Conservation (phyloP, 805 yeast genomes). For the Candida piceae region DNA sequence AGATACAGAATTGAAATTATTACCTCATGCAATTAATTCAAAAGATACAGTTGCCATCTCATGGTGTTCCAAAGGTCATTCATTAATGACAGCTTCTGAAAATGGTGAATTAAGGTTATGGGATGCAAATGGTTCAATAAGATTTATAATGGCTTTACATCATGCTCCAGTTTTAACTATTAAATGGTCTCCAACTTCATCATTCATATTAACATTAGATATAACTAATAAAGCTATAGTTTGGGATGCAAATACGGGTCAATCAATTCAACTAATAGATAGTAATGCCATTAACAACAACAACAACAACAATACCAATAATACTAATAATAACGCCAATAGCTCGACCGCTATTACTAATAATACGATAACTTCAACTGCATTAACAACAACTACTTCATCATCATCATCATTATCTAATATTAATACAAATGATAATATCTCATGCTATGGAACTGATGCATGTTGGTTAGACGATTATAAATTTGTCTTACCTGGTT, state of each 20-base stretch:
- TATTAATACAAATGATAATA: constrained; percentile 7
- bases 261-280: constrained; percentile 43
- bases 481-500: constrained; percentile 69
- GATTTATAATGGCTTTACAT: constrained; percentile 50
- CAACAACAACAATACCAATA: background rate
- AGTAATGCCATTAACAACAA: background rate
- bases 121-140: constrained; percentile 64
- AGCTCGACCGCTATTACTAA: no score
- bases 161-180: constrained; percentile 49
- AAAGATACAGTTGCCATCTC: constrained; percentile 30
- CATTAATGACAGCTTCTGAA: constrained; percentile 57
- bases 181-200: constrained; percentile 56
- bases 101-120: constrained; percentile 78
- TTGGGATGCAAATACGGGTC: constrained; percentile 63
- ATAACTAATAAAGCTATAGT: constrained; percentile 46
- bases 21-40: constrained; percentile 21
- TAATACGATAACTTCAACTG: background rate
- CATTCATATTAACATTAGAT: constrained; percentile 57
- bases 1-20: constrained; percentile 9
- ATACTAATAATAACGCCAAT: background rate
- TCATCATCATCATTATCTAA: no score
- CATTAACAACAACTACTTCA: no score
- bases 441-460: constrained; percentile 39
- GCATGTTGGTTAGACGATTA: constrained; percentile 69
- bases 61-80: constrained; percentile 67